Conservation (phyloP, 371 early-diverging fungal genomes). For the Rhizomucor pusillus region DNA sequence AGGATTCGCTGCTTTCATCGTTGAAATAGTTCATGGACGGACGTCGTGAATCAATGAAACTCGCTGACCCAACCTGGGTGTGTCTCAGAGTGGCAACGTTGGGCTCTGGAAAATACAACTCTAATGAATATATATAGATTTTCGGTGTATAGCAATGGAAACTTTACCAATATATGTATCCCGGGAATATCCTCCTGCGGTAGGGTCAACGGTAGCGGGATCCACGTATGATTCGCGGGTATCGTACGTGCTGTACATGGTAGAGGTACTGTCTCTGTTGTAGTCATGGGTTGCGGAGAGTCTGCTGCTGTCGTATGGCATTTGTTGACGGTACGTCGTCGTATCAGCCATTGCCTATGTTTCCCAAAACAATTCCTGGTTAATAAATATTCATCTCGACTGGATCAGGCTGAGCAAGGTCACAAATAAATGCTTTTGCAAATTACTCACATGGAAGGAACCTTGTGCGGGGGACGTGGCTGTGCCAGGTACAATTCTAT, state of each 20-base stretch:
- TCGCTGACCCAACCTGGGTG: constrained; percentile 3
- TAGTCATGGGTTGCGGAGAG: constrained; percentile 1
- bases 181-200: constrained; percentile 7
- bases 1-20: constrained; percentile 16
- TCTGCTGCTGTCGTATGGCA: not conserved
- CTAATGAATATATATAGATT: too few species aligned
- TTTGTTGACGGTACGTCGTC: too few species aligned
- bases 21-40: constrained; percentile 9
- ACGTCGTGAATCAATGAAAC: too few species aligned
- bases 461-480: too few species aligned
- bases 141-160: not conserved
- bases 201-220: constrained; percentile 13
- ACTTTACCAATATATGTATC: constrained; percentile 28
- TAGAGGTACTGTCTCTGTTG: constrained; percentile 11
- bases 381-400: too few species aligned
- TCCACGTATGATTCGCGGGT: constrained; percentile 26
- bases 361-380: too few species aligned
- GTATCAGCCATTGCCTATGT: too few species aligned
- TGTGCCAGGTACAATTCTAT: constrained; percentile 5
- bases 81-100: not conserved
- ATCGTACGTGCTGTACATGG: constrained; percentile 22
- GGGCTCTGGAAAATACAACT: not conserved
- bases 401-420: too few species aligned
- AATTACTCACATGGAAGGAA: not conserved
- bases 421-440: not conserved